Evolutionary conservation across 1,284 basidiomycete genomes (phyloP), one percentile per base, ranked within the genome.

Genomic region (Rhodotorula sp.): DNA sequence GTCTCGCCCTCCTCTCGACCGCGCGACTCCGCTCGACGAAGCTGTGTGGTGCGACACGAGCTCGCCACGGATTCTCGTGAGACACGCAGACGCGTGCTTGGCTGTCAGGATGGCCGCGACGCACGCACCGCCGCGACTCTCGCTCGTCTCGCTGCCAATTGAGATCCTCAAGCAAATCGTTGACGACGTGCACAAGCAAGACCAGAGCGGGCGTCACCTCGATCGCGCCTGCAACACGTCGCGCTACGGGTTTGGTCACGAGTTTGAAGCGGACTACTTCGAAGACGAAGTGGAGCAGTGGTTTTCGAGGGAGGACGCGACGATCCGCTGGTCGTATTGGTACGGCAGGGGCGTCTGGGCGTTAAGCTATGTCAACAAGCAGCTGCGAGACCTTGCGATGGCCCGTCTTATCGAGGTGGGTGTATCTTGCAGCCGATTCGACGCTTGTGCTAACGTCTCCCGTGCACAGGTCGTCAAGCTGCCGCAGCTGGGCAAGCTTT

Each of bases 101-200:
- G 48, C 17, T 19, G 7, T 53, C 52, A n/a, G n/a, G 23, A n/a
- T 34, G 34, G 34, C 34, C 34, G 34, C 34, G 34, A 12, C 52
- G 9, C 9, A 4, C n/a, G 14, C 7, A n/a, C 52, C 23, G n/a
- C 52, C 52, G 4, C 52, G 53, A 9, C 25, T 25, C 3, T 54
- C 53, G 27, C 14, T 27, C 53, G 14, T 3, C 53, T 17, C 25
- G 16, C 25, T 54, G 1, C 53, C n/a, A 14, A 14, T 13, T 7
- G 53, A 54, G 53, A n/a, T 54, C 12, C 10, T 54, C 53, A 54
- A 54, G 53, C 53, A 54, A 14, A 54, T 54, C 53, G 25, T 54
- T 23, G 50, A 21, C 4, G 53, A 27, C 25, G 16, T 54, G 3
- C 25, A 17, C 25, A 54, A 27, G 25, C n/a, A 54, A 27, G 53